Base-by-base conservation (phyloP, 768 basidiomycete species). In the Pleurotus sapidus region DNA sequence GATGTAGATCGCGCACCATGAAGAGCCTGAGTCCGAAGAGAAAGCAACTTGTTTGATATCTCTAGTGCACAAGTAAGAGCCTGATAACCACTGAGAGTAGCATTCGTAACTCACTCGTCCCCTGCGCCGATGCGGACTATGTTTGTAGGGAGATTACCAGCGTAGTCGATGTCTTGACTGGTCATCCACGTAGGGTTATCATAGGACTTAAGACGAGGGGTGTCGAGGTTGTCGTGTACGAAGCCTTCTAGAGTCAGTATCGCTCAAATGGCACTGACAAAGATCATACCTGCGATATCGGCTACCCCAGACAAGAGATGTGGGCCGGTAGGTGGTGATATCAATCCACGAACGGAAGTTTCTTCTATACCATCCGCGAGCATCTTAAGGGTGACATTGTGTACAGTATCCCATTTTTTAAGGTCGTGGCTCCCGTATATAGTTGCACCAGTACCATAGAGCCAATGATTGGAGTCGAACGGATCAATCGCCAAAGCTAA, bases 401-500 rank as follows among this genome's bases (percentile, higher is more conserved):
- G 85, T 2, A 61, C 63, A 0, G 78, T 75, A 63, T 87, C 86
- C 86, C 86, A 88, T 73, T 77, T 73, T 20, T 74, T 71, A 34
- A 85, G 69, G 59, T 86, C 81, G 49, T 75, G 80, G 4, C 84
- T 81, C 7, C 86, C 86, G 46, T 84, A 81, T 39, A 88, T 76
- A 3, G 86, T 87, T 15, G 73, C 77, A 20, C 86, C 86, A 17
- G 87, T 88, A n/a, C 87, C 86, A 65, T 87, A 87, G n/a, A 88
- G 69, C 82, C 84, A 86, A 64, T 87, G 85, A 63, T 87, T 80
- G 1, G 82, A 84, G 65, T 88, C 82, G 63, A 86, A 84, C 0
- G 86, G 86, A 67, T 88, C 80, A 48, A 87, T 87, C n/a, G 69
- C 74, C 46, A 86, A 67, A 30, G 78, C 78, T n/a, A n/a, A n/a